Evolutionary conservation across 1,139 yeast species (phyloP).

Genomic region (Tardiomyces blankii): DNA sequence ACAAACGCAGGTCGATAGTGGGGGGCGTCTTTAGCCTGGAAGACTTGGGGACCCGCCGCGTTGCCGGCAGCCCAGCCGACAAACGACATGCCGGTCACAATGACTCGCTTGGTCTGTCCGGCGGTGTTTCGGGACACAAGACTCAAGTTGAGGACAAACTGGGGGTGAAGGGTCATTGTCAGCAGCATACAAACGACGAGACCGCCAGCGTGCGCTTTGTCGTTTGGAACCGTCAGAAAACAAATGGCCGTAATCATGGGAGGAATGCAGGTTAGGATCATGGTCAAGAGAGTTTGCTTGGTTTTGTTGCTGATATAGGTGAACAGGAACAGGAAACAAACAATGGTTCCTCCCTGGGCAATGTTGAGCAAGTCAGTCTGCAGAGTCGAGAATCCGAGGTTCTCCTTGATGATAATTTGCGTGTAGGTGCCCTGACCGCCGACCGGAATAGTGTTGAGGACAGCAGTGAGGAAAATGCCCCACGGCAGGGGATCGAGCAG

Average conservation of each 20-base stretch:
- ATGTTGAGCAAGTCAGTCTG: constrained; percentile 8
- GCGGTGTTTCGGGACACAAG: constrained; percentile 41
- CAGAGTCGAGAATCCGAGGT: constrained; percentile 7
- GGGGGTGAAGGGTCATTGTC: background rate
- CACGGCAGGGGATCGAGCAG: constrained; percentile 32
- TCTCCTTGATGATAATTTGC: constrained; percentile 5
- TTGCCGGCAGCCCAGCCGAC: constrained; percentile 47
- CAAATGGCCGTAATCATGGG: background rate
- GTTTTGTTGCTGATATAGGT: background rate
- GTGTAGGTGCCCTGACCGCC: constrained; percentile 17
- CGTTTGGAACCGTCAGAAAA: background rate
- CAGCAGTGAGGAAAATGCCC: constrained; percentile 23
- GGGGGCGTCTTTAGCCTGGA: constrained; percentile 39
- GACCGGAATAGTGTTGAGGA: constrained; percentile 14
- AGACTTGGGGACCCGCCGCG: constrained; percentile 44
- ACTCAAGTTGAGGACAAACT: constrained; percentile 37
- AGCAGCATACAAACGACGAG: background rate
- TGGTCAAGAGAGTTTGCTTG: background rate
- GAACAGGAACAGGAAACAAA: constrained; percentile 4
- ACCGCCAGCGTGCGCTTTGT: background rate
- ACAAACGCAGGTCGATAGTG: constrained; percentile 35
- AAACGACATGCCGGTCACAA: constrained; percentile 32
- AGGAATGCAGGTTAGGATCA: background rate
- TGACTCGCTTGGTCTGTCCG: constrained; percentile 44
- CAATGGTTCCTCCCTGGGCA: constrained; percentile 4